Conservation (phyloP, 2,329 filamentous ascomycete genomes). For the Cordyceps cicadae region DNA sequence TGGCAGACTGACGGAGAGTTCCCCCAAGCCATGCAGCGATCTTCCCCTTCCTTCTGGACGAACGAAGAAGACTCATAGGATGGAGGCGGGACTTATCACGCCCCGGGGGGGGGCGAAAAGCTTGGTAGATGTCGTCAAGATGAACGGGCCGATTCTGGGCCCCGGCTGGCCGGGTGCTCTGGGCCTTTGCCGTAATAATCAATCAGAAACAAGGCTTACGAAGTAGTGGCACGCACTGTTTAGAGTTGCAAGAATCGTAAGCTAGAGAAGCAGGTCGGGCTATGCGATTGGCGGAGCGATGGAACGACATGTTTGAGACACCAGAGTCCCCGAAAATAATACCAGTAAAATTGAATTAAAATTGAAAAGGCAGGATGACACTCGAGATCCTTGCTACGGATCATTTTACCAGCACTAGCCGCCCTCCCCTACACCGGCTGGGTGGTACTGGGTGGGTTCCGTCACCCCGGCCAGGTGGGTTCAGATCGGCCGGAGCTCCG, state of each 20-base stretch:
- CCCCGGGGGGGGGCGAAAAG: too few species aligned
- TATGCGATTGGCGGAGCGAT: background rate
- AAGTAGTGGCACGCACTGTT: too few species aligned
- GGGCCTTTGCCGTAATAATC: too few species aligned
- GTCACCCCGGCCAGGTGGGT: constrained; percentile 2
- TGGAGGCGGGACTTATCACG: too few species aligned
- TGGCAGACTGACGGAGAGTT: background rate
- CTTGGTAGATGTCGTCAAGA: too few species aligned
- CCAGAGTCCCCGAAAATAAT: background rate
- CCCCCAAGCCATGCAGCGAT: background rate
- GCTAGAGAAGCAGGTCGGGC: too few species aligned
- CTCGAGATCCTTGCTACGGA: background rate
- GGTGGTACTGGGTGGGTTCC: background rate
- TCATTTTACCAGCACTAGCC: background rate
- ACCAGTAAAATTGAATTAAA: background rate
- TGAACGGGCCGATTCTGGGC: too few species aligned
- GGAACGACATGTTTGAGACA: background rate
- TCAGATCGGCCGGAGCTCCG: constrained; percentile 8
- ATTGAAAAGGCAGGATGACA: background rate
- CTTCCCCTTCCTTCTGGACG: background rate
- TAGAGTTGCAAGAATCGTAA: too few species aligned
- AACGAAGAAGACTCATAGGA: too few species aligned
- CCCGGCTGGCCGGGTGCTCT: too few species aligned
- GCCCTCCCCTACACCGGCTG: background rate
- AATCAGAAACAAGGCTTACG: too few species aligned